Conservation (phyloP, 2,329 filamentous ascomycete species). For the Fusarium tanahbumbuense region DNA sequence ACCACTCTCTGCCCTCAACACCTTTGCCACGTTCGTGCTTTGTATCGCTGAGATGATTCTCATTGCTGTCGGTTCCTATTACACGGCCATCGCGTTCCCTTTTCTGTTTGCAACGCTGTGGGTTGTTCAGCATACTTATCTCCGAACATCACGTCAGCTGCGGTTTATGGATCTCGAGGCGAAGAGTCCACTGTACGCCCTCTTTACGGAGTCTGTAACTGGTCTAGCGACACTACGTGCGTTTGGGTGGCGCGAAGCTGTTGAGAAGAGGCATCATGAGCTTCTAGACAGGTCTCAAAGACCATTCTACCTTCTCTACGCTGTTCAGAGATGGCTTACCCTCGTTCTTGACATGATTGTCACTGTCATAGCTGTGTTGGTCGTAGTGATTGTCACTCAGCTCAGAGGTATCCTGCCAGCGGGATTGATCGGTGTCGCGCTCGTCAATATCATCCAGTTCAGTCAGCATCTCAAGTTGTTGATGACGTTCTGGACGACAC, state of each 20-base stretch:
- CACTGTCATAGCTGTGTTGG: constrained; percentile 31
- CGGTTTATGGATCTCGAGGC: constrained; percentile 64
- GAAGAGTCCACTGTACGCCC: constrained; percentile 61
- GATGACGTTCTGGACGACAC: constrained; percentile 48
- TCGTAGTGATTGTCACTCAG: constrained; percentile 35
- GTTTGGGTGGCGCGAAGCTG: constrained; percentile 58
- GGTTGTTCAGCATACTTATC: constrained; percentile 45
- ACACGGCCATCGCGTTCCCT: constrained; percentile 34
- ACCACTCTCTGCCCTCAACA: constrained; percentile 44
- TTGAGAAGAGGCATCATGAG: constrained; percentile 49
- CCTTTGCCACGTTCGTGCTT: constrained; percentile 35
- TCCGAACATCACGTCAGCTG: constrained; percentile 64
- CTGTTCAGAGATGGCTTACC: constrained; percentile 45
- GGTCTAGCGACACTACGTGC: constrained; percentile 62
- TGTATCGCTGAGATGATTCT: constrained; percentile 42
- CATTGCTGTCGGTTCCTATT: constrained; percentile 32
- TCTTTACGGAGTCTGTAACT: constrained; percentile 60
- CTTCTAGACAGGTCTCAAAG: constrained; percentile 58
- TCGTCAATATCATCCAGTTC: constrained; percentile 47
- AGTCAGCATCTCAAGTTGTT: constrained; percentile 47
- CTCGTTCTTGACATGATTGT: constrained; percentile 44
- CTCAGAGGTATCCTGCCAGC: constrained; percentile 21
- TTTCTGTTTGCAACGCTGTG: constrained; percentile 27
- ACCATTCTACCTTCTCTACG: constrained; percentile 58
- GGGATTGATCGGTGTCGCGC: constrained; percentile 42